Conservation (phyloP, 1,139 yeast species). For the Hyphopichia khmerensis region DNA sequence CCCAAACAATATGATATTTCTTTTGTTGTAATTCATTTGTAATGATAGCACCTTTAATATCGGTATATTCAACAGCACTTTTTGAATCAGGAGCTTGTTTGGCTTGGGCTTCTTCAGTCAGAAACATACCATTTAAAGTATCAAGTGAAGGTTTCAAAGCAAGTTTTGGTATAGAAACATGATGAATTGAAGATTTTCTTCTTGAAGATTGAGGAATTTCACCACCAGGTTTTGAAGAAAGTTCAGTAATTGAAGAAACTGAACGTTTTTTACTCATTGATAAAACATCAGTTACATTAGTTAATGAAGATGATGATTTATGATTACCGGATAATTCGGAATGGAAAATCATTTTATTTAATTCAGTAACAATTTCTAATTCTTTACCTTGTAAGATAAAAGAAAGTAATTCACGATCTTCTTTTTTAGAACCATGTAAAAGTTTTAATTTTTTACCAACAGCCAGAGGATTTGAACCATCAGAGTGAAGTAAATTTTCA, state of each 20-base stretch:
- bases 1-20: constrained; percentile 39
- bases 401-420: constrained; percentile 32
- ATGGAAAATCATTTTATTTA: constrained; percentile 35
- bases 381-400: constrained; percentile 36
- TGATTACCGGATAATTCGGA: constrained; percentile 34
- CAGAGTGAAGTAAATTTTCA: constrained; percentile 17
- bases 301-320: constrained; percentile 36
- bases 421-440: constrained; percentile 21
- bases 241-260: constrained; percentile 20
- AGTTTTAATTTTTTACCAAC: constrained; percentile 32
- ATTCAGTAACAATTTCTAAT: constrained; percentile 36
- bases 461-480: constrained; percentile 4
- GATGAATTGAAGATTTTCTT: constrained; percentile 29
- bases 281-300: constrained; percentile 28
- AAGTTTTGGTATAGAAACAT: constrained; percentile 27
- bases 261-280: constrained; percentile 21
- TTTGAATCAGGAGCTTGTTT: constrained; percentile 4
- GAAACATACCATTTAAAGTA: constrained; percentile 10
- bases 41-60: constrained; percentile 38
- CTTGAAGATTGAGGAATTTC: constrained; percentile 8
- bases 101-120: constrained; percentile 8
- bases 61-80: constrained; percentile 13
- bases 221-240: constrained; percentile 5
- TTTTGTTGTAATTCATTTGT: constrained; percentile 41
- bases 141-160: constrained; percentile 31